These are phyloP conservation scores for Pugionium dolabratum DNA, from an alignment of 345 rosid species.

Conservation along the genomic window DNA sequence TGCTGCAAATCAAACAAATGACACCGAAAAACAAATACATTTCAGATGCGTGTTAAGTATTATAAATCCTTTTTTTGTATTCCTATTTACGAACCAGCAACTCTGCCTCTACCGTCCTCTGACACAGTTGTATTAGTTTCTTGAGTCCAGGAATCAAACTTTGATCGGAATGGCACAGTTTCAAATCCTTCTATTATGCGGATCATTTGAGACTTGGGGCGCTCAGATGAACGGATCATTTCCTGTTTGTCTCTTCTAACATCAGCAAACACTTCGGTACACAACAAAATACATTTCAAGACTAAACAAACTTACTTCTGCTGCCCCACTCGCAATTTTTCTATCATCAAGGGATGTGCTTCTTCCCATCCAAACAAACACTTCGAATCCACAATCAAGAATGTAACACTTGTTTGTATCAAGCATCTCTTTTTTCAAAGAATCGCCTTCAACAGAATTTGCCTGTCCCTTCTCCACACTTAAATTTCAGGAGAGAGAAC, in stretches of 20 bases:
- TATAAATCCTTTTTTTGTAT: slow-evolving; percentile 6
- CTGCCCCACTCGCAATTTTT: slow-evolving; percentile 44
- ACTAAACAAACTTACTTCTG: slow-evolving; percentile 33
- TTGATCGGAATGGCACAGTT: slow-evolving; percentile 79
- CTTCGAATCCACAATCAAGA: slow-evolving; percentile 45
- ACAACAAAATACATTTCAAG: slow-evolving; percentile 3
- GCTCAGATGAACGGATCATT: slow-evolving; percentile 55
- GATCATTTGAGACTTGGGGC: slow-evolving; percentile 69
- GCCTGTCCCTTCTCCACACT: slow-evolving; percentile 56
- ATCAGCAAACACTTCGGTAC: slow-evolving; percentile 31
- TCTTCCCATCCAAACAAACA: slow-evolving; percentile 50
- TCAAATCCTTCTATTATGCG: slow-evolving; percentile 97
- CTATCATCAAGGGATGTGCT: slow-evolving; percentile 45
- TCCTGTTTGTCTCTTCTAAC: slow-evolving; percentile 55
- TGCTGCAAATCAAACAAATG: slow-evolving; percentile 47
- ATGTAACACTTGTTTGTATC: slow-evolving; percentile 69
- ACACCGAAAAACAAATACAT: neutral
- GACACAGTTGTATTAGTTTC: slow-evolving; percentile 70
- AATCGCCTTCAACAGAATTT: slow-evolving; percentile 64
- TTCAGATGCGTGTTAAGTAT: slow-evolving; percentile 5
- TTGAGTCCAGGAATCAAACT: slow-evolving; percentile 92
- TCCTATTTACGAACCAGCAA: slow-evolving; percentile 68
- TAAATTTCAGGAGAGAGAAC: slow-evolving; percentile 31
- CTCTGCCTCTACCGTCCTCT: slow-evolving; percentile 98
- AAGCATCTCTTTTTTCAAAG: slow-evolving; percentile 76